Evolutionary conservation across 2,329 filamentous ascomycete genomes (phyloP), one percentile per base, ranked within the genome.

Genomic region (Trichoderma sp.): DNA sequence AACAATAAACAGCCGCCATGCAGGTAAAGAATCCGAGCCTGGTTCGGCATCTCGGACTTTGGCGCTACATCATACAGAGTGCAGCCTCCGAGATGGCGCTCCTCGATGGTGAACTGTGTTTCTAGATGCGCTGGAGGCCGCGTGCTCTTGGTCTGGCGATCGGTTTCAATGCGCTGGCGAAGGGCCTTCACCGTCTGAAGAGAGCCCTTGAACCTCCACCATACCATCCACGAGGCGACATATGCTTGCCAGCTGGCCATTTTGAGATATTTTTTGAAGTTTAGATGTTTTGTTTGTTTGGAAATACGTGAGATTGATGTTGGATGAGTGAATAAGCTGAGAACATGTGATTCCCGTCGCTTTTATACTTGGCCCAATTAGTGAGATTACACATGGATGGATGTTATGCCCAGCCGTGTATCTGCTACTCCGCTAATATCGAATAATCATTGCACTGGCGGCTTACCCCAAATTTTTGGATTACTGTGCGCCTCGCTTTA

Each of bases 1-100:
- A 82, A 82, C 74, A 83, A 77, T 67, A 82, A 80, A 63, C 78
- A 78, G 27, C 82, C 82, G 65, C 82, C 82, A 62, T 83, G 82
- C 27, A 81, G 77, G 68, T 83, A 83, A 45, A 83, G 72, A 53
- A 83, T 79, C 18, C 81, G 81, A 2, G 78, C 80, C 41, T 80
- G 77, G 35, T 78, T 77, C 1, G 81, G 81, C 50, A 78, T 76
- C 53, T 81, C 81, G 6, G 81, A 80, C 75, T 83, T 82, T 71
- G 81, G 80, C 3, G 80, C 77, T n/a, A 83, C 77, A 18, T 81
- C 80, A 45, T 80, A 82, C 56, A 83, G 79, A 5, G 64, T 69
- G 78, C 77, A 76, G 63, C 78, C 77, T 67, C 71, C 66, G 29
- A 68, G 67, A 21, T 75, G 56, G 60, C 75, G 75, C 75, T 81